Evolutionary conservation across 352 stramenopile species (phyloP).

Genomic region (Phytophthora pinifolia): DNA sequence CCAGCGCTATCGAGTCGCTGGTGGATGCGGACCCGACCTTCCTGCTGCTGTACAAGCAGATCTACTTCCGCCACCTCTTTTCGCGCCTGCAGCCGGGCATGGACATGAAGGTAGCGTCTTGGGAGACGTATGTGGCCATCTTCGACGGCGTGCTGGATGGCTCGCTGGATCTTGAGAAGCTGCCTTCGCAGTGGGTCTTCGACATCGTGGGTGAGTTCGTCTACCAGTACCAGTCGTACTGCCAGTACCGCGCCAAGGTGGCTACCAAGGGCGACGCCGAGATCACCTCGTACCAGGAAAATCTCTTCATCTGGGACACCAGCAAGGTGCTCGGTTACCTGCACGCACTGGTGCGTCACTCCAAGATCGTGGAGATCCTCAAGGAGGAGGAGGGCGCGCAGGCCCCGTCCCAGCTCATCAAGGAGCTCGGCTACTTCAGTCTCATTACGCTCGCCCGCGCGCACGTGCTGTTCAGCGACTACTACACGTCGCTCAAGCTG

Average conservation of each 20-base stretch:
- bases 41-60: constrained; percentile 95
- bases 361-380: constrained; percentile 91
- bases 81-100: constrained; percentile 85
- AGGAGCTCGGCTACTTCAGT: constrained; percentile 96
- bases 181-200: constrained; percentile 97
- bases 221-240: constrained; percentile 99
- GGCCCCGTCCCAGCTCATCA: constrained; percentile 71
- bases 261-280: constrained; percentile 61
- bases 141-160: constrained; percentile 93
- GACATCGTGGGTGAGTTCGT: constrained; percentile 99
- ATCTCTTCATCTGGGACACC: constrained; percentile 94
- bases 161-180: constrained; percentile 72
- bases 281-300: constrained; percentile 57
- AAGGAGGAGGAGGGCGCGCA: constrained; percentile 43
- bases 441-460: constrained; percentile 94
- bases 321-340: constrained; percentile 96
- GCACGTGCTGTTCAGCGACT: constrained; percentile 97
- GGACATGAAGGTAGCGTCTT: constrained; percentile 91
- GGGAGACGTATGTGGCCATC: constrained; percentile 94
- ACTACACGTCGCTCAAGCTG: constrained; percentile 92
- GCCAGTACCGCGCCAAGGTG: constrained; percentile 93
- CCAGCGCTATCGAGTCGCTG: constrained; percentile 81
- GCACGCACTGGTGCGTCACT: constrained; percentile 90
- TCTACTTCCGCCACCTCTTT: constrained; percentile 97
- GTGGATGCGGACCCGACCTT: constrained; percentile 91